Evolutionary conservation across 352 stramenopile genomes (phyloP), one percentile per base, ranked within the genome.

Genomic region (Phytophthora sojae): DNA sequence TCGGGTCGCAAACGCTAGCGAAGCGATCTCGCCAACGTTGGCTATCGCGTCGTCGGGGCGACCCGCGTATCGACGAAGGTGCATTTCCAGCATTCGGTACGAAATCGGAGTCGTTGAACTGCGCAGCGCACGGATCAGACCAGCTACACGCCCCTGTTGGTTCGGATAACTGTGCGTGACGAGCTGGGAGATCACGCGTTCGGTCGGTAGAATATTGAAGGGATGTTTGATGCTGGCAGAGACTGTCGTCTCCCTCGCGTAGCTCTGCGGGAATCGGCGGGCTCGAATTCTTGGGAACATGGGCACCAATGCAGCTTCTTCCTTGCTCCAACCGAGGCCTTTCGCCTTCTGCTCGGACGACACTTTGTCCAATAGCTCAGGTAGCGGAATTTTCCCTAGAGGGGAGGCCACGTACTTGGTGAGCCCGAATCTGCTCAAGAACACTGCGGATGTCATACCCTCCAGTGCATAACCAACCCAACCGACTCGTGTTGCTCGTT

Each of bases 401-500:
- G 66, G 19, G 6, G 73, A 67, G 14, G 64, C 54, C 23, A 74
- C 61, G 61, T 90, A 75, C 70, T 89, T 92, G 52, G 67, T 64
- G 8, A 96, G 75, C 0, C 86, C 88, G 21, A 94, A 73, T 3
- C 87, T 85, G 60, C 62, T 78, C 26, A 94, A 75, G 47, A 86
- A 88, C 9, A 85, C 78, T 1, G 71, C 50, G 0, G 82, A 67
- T n/a, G 71, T 85, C 57, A 96, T 81, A 14, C 88, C 88, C 64
- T 96, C 88, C 19, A 94, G 64, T n/a, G 83, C 85, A 66, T 86
- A 93, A 11, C 88, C 88, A 12, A 93, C 52, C 84, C 83, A 93
- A 8, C 67, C 76, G 2, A 85, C 44, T n/a, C 50, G 63, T 45
- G 52, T 57, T 23, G 69, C 67, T 11, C 21, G 62, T 35, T 72